Evolutionary conservation across 306 rosid genomes (phyloP).

Genomic region (Lathyrus oleraceus): DNA sequence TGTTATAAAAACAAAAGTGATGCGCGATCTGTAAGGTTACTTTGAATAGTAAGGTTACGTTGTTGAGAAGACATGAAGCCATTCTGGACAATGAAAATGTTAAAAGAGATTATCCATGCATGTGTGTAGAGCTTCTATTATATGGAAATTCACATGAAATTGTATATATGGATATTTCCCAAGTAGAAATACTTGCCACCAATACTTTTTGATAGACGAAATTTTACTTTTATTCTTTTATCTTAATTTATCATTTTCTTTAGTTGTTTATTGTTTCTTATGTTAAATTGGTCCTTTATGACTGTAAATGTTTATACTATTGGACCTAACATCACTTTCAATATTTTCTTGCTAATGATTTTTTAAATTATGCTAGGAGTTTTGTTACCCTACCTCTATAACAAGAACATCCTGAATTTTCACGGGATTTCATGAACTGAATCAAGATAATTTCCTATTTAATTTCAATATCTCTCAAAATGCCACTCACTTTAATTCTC

Average conservation of each 20-base stretch:
- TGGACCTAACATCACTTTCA: not conserved
- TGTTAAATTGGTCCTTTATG: not conserved
- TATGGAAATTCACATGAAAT: not conserved
- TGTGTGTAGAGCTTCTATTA: not conserved
- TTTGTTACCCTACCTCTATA: not conserved
- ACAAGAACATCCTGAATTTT: not conserved
- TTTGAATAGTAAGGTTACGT: not conserved
- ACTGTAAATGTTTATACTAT: not conserved
- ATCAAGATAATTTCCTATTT: not conserved
- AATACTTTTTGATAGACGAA: not conserved
- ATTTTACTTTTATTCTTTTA: not conserved
- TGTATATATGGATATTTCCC: constrained; percentile 7
- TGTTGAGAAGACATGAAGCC: too few relatives aligned
- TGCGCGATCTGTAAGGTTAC: not conserved
- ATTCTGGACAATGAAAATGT: too few relatives aligned
- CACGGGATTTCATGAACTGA: not conserved
- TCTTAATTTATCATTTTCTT: not conserved
- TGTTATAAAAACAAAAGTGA: not conserved
- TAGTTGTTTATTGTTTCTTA: not conserved
- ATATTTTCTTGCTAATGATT: not conserved
- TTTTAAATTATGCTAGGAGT: not conserved
- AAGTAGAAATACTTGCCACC: constrained; percentile 3
- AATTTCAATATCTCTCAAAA: not conserved
- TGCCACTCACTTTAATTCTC: not conserved
- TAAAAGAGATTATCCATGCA: not conserved